Base-by-base conservation (phyloP, 75 land plant species). In the Pinus taeda region DNA sequence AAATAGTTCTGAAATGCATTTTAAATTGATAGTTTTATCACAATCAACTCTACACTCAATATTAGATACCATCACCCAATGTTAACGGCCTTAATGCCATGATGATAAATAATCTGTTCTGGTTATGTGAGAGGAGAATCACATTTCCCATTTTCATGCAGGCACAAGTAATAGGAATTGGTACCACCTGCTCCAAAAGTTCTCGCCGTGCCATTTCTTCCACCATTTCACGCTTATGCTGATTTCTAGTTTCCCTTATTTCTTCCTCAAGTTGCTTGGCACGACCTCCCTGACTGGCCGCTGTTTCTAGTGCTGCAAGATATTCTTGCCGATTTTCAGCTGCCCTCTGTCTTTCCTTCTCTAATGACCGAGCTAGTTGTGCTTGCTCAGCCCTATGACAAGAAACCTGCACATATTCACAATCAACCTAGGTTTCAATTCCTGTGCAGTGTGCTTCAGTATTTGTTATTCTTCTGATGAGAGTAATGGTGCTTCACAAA, bases 311-410 rank as follows among this genome's bases (percentile, higher is more conserved):
- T 59, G 85, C 84, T 33, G 90, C 92, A 59, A 97, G 89, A 75
- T 92, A 95, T 76, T 97, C 99, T 74, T 97, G 99, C 72, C 98
- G 87, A 73, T 77, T 91, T 81, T 97, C 99, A 72, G 99, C 86
- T 63, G 99, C 99, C 76, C 96, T 91, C 59, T 94, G 93, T 71
- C 99, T 89, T 81, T 97, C 99, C 84, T 95, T 95, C 79, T 97
- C 99, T 74, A 97, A 88, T 11, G 96, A 89, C 26, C 90, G 86
- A 66, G 78, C 87, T 20, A 97, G 75, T 67, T 97, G 99, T 18
- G 95, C 84, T 85, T 92, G 99, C 78, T 97, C 99, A 4, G 99
- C 88, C 82, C 94, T 89, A 26, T 95, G 87, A 76, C 98, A 95
- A 61, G 99, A 89, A 72, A 95, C 82, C 98, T 95, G 88, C 29